These are phyloP conservation scores for Citrullus amarus DNA, from an alignment of 306 rosid genomes.

Conservation along the genomic window DNA sequence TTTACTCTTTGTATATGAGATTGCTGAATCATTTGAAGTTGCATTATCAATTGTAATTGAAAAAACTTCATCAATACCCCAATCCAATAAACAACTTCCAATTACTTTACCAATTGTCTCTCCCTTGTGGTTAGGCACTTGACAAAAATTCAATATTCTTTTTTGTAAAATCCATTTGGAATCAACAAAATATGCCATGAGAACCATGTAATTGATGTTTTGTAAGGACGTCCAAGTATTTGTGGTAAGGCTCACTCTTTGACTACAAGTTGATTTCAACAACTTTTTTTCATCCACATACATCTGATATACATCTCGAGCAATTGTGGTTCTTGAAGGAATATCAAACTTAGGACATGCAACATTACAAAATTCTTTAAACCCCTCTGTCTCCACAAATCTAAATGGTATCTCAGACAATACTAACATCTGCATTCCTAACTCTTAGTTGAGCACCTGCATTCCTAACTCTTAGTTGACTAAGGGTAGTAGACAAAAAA, in stretches of 20 bases:
- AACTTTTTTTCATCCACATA: too few relatives aligned
- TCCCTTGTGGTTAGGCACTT: not conserved
- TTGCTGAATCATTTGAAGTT: not conserved
- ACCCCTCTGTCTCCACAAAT: not conserved
- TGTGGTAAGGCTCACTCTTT: not conserved
- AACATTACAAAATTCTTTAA: not conserved
- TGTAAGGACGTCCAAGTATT: not conserved
- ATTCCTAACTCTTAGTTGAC: too few relatives aligned
- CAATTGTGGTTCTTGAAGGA: not conserved
- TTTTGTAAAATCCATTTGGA: not conserved
- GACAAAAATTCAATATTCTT: not conserved
- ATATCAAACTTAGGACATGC: not conserved
- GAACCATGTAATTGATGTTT: not conserved
- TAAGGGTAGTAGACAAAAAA: too few relatives aligned
- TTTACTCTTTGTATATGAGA: not conserved
- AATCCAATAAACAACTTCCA: not conserved
- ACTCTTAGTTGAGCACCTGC: too few relatives aligned
- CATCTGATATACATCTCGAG: too few relatives aligned
- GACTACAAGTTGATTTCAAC: not conserved
- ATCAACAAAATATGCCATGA: not conserved
- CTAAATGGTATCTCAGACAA: not conserved
- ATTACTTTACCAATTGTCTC: not conserved
- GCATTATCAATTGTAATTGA: not conserved
- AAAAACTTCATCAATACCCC: not conserved
- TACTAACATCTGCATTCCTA: too few relatives aligned